phyloP scores from a whole-genome alignment of 257 asterid species.

The Nicotiana benthamiana region DNA sequence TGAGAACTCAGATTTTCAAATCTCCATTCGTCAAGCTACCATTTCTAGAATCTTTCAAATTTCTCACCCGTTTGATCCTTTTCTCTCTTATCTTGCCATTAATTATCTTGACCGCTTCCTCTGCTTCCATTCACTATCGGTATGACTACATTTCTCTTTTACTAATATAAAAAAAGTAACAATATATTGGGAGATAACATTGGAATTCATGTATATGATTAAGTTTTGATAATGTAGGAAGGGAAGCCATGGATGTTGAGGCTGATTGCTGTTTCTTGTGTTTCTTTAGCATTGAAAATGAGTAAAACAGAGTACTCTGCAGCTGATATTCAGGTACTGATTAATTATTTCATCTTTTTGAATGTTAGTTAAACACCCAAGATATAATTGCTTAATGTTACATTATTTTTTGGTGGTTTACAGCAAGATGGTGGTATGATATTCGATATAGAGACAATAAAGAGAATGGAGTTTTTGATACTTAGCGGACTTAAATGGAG shows the following conservation, averaged over 20 bases:
- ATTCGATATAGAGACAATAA: constrained; percentile 26
- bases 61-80: constrained; percentile 31
- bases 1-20: not conserved
- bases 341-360: too few species aligned
- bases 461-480: constrained; percentile 56
- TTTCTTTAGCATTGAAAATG: constrained; percentile 67
- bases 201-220: not conserved
- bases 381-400: not conserved
- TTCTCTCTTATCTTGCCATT: constrained; percentile 43
- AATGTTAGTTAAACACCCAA: not conserved
- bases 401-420: not conserved
- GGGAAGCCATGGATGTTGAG: constrained; percentile 57
- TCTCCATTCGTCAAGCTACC: constrained; percentile 30
- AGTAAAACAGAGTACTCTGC: constrained; percentile 34
- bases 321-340: constrained; percentile 36
- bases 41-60: constrained; percentile 25
- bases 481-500: constrained; percentile 70
- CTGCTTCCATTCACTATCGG: constrained; percentile 35
- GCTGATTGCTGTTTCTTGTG: constrained; percentile 51
- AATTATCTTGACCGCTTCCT: constrained; percentile 71
- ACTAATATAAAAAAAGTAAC: not conserved
- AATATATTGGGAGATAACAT: not conserved
- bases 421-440: constrained; percentile 32
- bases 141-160: not conserved
- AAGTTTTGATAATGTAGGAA: constrained; percentile 26